phyloP scores from a whole-genome alignment of 2,329 filamentous ascomycete species.

The Keithomyces neogunnii region DNA sequence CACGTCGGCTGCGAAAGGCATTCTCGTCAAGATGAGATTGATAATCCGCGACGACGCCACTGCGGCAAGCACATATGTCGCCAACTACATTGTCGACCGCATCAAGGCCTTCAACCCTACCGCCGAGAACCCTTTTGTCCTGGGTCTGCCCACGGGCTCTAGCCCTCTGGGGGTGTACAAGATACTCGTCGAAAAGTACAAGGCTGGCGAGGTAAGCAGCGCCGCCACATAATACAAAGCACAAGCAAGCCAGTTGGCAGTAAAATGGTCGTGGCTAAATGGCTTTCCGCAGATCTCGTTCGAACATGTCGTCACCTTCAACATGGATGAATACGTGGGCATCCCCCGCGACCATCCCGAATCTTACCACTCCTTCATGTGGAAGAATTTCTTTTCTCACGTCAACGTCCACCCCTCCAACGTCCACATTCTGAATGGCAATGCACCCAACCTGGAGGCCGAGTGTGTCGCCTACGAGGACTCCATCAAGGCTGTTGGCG shows the following conservation, averaged over 20 bases:
- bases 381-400: constrained; percentile 81
- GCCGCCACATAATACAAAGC: too few relatives aligned
- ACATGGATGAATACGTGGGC: constrained; percentile 89
- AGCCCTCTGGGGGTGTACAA: constrained; percentile 73
- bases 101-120: constrained; percentile 72
- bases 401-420: constrained; percentile 75
- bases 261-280: constrained; percentile 3
- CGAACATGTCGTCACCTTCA: constrained; percentile 83
- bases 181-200: constrained; percentile 62
- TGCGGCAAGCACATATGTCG: constrained; percentile 65
- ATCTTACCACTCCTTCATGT: constrained; percentile 90
- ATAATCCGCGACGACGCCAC: constrained; percentile 69
- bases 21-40: constrained; percentile 56
- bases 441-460: constrained; percentile 63
- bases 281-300: constrained; percentile 57
- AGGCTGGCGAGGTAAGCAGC: constrained; percentile 45
- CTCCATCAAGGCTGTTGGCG: constrained; percentile 63
- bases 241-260: background rate
- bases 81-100: constrained; percentile 73
- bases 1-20: constrained; percentile 4
- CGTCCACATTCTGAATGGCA: constrained; percentile 78
- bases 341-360: constrained; percentile 75
- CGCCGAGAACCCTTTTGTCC: constrained; percentile 65
- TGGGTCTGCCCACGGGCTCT: constrained; percentile 76
- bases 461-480: constrained; percentile 76